Evolutionary conservation across 768 basidiomycete genomes (phyloP), one percentile per base, ranked within the genome.

Genomic region (Trichaptum fuscoviolaceum): DNA sequence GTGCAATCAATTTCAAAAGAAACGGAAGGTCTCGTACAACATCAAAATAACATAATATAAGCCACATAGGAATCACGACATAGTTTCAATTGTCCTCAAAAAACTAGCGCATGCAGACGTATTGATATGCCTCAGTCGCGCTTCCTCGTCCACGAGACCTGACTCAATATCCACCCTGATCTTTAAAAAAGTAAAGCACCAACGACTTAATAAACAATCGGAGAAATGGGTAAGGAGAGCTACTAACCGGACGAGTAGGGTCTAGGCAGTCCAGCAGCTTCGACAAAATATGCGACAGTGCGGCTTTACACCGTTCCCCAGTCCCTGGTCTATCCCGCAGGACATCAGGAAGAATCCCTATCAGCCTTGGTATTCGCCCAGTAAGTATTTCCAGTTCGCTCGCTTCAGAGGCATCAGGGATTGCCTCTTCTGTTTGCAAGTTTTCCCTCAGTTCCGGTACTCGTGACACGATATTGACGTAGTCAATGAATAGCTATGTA

Each of bases 201-300:
- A 10, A 12, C 35, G 15, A 52, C 42, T 66, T 57, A 70, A 61
- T 35, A n/a, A 63, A 30, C 7, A 52, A 10, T 27, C 30, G 23
- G 60, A 26, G 12, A 59, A 64, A 67, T 24, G 15, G 65, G 58
- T 62, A 62, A 35, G 62, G 57, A 67, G 23, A 82, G 87, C 65
- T 69, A 91, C 92, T 76, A 92, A 85, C 75, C 10, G 90, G 89
- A 65, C 82, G 83, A 63, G 84, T 78, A 67, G 82, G 84, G 72
- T 90, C 88, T 36, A 89, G 81, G 52, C 84, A 78, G 23, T 76
- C 75, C 57, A 90, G 81, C 67, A 94, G 72, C n/a, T 82, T 80
- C 2, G 84, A 79, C 61, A 87, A 83, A 89, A 94, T 93, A 70
- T 87, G 87, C 27, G 88, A 83, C 60, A 91, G 72, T 5, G 91